These are phyloP conservation scores for Gossypium lobatum DNA, from an alignment of 441 rosid species.

Conservation along the genomic window DNA sequence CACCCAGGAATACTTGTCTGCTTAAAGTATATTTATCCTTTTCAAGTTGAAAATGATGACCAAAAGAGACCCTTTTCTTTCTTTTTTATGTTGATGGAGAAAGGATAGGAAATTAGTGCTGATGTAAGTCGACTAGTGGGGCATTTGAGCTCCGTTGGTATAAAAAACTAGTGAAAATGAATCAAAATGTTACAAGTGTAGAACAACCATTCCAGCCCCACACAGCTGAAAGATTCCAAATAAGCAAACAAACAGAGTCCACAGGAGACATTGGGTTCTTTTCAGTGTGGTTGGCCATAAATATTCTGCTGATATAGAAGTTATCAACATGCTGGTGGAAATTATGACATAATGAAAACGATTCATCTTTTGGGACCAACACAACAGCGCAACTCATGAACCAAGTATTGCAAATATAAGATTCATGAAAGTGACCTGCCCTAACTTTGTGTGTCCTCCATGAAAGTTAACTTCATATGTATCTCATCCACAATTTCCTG, in stretches of 20 bases:
- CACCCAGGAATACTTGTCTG: neutral
- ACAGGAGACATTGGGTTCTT: constrained; percentile 27
- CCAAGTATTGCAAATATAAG: constrained; percentile 25
- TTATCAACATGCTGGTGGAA: constrained; percentile 57
- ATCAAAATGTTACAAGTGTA: constrained; percentile 13
- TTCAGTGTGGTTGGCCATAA: constrained; percentile 45
- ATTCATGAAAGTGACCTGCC: constrained; percentile 24
- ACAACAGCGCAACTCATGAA: constrained; percentile 26
- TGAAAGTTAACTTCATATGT: constrained; percentile 15
- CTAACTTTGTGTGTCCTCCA: constrained; percentile 21
- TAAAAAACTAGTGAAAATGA: constrained; percentile 14
- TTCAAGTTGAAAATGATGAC: constrained; percentile 21
- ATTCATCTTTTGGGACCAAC: constrained; percentile 48
- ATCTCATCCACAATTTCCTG: constrained; percentile 20
- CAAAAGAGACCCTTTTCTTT: constrained; percentile 13
- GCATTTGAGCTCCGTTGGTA: constrained; percentile 17
- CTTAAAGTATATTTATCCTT: neutral
- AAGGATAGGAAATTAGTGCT: constrained; percentile 5
- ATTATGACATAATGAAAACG: constrained; percentile 45
- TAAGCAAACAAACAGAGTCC: constrained; percentile 28
- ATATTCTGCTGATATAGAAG: constrained; percentile 46
- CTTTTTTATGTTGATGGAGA: constrained; percentile 5
- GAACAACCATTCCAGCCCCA: constrained; percentile 31
- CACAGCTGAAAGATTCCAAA: constrained; percentile 30
- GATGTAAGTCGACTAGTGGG: constrained; percentile 24